Conservation (phyloP, 2,329 filamentous ascomycete species). For the Botryotinia narcissicola region DNA sequence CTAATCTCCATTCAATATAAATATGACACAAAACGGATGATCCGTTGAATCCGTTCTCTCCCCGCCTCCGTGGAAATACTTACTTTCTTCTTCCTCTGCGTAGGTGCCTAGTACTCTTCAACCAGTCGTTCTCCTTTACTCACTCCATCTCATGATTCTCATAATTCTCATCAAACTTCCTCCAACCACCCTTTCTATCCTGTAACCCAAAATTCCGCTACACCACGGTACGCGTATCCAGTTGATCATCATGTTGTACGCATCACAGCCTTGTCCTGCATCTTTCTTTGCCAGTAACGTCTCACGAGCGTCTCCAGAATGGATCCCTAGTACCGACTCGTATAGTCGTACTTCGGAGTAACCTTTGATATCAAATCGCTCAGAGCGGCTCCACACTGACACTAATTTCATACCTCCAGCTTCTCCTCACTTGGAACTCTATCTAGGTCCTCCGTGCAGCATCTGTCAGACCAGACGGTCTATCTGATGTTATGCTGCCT, state of each 20-base stretch:
- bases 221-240: background rate
- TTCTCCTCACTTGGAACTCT: background rate
- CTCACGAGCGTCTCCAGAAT: background rate
- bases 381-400: background rate
- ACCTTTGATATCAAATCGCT: background rate
- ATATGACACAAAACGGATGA: background rate
- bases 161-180: background rate
- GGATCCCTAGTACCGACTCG: background rate
- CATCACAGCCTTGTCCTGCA: background rate
- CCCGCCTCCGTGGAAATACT: background rate
- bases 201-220: slow-evolving; percentile 3
- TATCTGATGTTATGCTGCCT: background rate
- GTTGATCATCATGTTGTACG: slow-evolving; percentile 1
- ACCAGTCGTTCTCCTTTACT: background rate
- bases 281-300: background rate
- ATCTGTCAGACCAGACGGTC: background rate
- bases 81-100: background rate
- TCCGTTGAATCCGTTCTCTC: background rate
- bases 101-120: background rate
- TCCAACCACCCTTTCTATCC: background rate
- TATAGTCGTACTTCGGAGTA: background rate
- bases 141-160: background rate
- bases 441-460: background rate
- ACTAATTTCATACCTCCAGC: background rate
- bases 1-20: background rate